Conservation (phyloP, 1,284 basidiomycete genomes). For the Malassezia sp. region DNA sequence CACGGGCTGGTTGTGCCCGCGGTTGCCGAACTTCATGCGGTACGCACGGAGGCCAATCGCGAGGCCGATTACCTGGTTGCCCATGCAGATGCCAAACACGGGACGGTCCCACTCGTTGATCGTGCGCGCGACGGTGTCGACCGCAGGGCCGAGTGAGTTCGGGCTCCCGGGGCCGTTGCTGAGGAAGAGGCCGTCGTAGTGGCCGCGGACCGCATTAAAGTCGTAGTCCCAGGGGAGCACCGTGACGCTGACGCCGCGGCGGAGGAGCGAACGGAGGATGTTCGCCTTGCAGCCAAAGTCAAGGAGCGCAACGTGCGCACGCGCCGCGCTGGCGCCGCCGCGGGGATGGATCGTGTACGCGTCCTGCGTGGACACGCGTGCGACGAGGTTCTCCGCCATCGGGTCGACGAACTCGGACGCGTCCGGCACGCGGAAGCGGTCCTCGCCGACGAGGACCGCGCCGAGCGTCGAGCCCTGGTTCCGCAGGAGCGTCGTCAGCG, state of each 20-base stretch:
- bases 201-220: constrained; percentile 75
- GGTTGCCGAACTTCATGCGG: constrained; percentile 92
- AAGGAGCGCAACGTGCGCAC: constrained; percentile 78
- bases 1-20: constrained; percentile 98
- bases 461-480: constrained; percentile 96
- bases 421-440: constrained; percentile 56
- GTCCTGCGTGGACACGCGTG: constrained; percentile 73
- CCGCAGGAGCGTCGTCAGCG: constrained; percentile 81
- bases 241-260: constrained; percentile 78
- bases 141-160: constrained; percentile 71
- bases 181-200: constrained; percentile 89
- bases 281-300: constrained; percentile 98
- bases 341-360: constrained; percentile 76
- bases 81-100: constrained; percentile 98
- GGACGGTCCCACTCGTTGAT: constrained; percentile 74
- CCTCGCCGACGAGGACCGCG: constrained; percentile 67
- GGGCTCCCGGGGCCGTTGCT: constrained; percentile 95
- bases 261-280: constrained; percentile 81
- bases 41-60: constrained; percentile 93
- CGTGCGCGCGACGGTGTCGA: constrained; percentile 68
- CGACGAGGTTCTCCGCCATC: constrained; percentile 78
- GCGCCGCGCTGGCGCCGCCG: constrained; percentile 53
- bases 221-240: constrained; percentile 96
- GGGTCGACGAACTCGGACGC: constrained; percentile 62
- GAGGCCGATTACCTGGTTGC: constrained; percentile 67